phyloP scores from a whole-genome alignment of 768 basidiomycete genomes.

The Trametes maxima region DNA sequence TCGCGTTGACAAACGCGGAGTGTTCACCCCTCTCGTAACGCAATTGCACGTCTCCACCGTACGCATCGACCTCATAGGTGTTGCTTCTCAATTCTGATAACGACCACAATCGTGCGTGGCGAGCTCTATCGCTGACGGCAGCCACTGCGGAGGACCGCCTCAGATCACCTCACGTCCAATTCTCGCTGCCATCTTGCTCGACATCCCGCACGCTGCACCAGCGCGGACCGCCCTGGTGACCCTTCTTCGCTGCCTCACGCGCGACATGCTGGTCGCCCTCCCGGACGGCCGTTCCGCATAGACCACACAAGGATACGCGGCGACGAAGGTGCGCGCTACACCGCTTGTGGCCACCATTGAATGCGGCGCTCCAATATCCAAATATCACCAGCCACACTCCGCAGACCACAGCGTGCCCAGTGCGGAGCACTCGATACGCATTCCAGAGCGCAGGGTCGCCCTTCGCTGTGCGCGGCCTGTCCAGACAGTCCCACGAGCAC shows the following conservation, averaged over 20 bases:
- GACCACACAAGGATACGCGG: constrained; percentile 1
- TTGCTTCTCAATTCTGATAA: not conserved
- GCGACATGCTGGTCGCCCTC: constrained; percentile 12
- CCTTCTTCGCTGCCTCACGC: constrained; percentile 17
- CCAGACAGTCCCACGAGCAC: not conserved
- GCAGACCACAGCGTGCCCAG: not conserved
- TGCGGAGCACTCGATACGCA: not conserved
- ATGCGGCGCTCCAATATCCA: constrained; percentile 6
- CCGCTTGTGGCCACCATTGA: not conserved
- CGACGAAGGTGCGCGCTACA: constrained; percentile 2
- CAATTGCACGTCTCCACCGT: not conserved
- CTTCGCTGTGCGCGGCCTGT: constrained; percentile 1
- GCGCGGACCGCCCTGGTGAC: constrained; percentile 15
- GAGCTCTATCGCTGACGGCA: constrained; percentile 10
- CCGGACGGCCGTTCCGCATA: constrained; percentile 14
- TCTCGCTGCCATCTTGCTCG: constrained; percentile 7
- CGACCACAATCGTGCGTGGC: not conserved
- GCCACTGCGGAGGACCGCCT: constrained; percentile 4
- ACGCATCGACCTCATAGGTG: not conserved
- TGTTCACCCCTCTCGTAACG: not conserved
- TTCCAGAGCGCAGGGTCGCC: constrained; percentile 12
- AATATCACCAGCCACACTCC: not conserved
- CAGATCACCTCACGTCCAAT: constrained; percentile 4
- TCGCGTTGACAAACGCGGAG: not conserved
- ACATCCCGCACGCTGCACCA: constrained; percentile 10